Evolutionary conservation across 345 rosid species (phyloP).

Genomic region (Luvunga scandens): DNA sequence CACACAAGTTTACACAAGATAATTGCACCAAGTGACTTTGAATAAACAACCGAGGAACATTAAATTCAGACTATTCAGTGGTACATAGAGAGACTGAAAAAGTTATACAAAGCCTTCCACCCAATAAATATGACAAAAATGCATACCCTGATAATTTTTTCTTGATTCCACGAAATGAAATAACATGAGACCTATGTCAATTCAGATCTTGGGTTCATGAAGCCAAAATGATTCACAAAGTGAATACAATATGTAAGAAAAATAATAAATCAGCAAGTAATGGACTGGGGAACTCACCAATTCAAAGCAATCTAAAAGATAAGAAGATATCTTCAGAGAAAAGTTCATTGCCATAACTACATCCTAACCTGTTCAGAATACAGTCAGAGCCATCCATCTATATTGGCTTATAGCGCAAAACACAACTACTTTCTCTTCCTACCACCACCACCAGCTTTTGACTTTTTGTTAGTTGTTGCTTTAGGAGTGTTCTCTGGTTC

Average conservation of each 20-base stretch:
- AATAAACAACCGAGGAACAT: neutral
- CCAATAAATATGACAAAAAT: neutral
- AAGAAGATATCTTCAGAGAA: neutral
- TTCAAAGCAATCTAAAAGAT: neutral
- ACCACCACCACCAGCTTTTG: slow-evolving; percentile 67
- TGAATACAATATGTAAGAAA: neutral
- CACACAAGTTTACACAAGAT: neutral
- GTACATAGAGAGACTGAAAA: neutral
- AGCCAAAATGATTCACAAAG: neutral
- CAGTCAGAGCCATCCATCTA: neutral
- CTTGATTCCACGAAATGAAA: neutral
- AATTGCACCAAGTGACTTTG: neutral
- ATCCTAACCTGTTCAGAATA: slow-evolving; percentile 11
- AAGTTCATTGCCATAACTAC: neutral
- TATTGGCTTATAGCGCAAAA: neutral
- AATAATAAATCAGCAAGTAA: neutral
- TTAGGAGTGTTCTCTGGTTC: slow-evolving; percentile 43
- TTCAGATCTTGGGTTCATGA: neutral
- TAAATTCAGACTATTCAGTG: neutral
- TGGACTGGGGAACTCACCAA: neutral
- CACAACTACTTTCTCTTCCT: slow-evolving; percentile 53
- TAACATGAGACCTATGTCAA: neutral
- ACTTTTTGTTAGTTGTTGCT: slow-evolving; percentile 53
- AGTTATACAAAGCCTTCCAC: neutral
- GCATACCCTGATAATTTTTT: neutral